Evolutionary conservation across 495 filamentous ascomycete species (phyloP), one percentile per base, ranked within the genome.

Genomic region (Daldinia concentrica): DNA sequence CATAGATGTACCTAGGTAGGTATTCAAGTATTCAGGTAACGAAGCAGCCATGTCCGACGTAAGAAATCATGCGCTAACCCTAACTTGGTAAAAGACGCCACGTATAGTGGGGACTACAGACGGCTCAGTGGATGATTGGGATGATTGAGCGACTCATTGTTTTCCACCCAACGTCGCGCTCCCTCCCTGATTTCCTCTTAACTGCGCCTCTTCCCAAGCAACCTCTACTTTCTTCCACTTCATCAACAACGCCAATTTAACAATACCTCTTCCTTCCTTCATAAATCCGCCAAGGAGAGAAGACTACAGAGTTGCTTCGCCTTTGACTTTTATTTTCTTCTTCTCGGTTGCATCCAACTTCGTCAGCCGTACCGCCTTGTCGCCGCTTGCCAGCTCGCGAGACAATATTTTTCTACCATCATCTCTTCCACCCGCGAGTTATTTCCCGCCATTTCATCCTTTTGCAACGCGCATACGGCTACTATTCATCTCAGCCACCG

Each of bases 311-410:
- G 27, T 26, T 45, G 37, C 24, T 43, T 43, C 14, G 4, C 30
- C 19, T 60, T 60, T 34, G n/a, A 52, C 64, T 68, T 60, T 68
- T 37, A 34, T 14, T 63, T 62, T 65, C 59, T 76, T 62, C 64
- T 62, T 71, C 67, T 72, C 76, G 79, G 69, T 70, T 77, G 80
- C 82, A 83, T 77, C 80, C 79, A 82, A 81, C 76, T 82, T 83
- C 77, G 78, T 69, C 65, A 75, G 79, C 74, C 81, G 69, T 74
- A 63, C 54, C 70, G 72, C 64, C 70, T 72, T 61, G 50, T 66
- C 6, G 29, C 11, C 12, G 29, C 15, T 11, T 57, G 36, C 57
- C 62, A 70, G 32, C 55, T 54, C 30, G 43, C 64, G 17, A 61
- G 63, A 58, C 62, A 56, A 52, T 43, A n/a, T 11, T 64, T 62